Base-by-base conservation (phyloP, 2,329 filamentous ascomycete species). In the Trichoderma cornu-damae region DNA sequence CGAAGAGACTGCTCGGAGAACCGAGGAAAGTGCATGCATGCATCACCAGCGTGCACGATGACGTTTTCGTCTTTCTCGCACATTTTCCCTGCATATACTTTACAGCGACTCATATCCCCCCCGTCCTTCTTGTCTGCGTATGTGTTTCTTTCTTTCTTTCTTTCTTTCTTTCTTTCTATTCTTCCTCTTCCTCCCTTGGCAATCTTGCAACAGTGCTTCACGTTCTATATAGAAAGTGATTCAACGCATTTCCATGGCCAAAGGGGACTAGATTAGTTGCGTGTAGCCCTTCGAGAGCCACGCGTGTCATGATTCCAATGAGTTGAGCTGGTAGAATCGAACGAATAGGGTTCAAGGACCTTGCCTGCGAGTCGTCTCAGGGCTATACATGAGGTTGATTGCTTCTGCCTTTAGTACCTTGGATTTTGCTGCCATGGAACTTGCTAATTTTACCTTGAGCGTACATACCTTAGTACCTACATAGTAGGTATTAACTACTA, bases 1-100 rank as follows among this genome's bases (percentile, higher is more conserved):
- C 38, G 71, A 75, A 60, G 67, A 73, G 56, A 70, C 66, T 5
- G 67, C 69, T 59, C 68, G 67, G 14, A 53, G 49, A 32, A 34
- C 54, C 55, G 58, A 53, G 59, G 63, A 60, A 53, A 7, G 18
- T 11, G 32, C 14, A 35, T 40, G n/a, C 22, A 14, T 22, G 18
- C 11, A 32, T 9, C 24, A 26, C 16, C 3, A 22, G 38, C 20
- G n/a, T 38, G 22, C 42, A 28, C 14, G 42, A 30, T 32, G 32
- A 42, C 18, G 12, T 20, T 11, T 34, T 26, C 14, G 24, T 30
- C 44, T 22, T 40, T 32, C 34, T 40, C 30, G 47, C 18, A 30
- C 18, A 42, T 26, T 49, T 12, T 24, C 32, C 20, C 20, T 26
- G 24, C 24, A 40, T 11, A 24, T 14, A 14, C 14, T n/a, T 18